Conservation (phyloP, 2,329 filamentous ascomycete species). For the Mycosphaerella arachidis region DNA sequence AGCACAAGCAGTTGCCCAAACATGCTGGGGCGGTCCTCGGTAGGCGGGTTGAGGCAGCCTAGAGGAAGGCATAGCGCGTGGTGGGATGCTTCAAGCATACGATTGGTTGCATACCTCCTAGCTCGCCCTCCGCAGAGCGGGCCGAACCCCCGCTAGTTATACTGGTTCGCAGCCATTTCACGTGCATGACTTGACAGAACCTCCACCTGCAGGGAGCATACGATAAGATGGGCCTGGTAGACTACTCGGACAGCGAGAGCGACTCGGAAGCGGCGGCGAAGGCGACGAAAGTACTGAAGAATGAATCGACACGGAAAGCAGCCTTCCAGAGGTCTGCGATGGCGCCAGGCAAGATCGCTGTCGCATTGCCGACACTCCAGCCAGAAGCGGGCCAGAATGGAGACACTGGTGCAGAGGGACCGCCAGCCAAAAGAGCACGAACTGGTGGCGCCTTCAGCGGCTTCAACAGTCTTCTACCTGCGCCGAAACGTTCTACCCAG, state of each 20-base stretch:
- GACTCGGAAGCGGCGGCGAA: constrained; percentile 45
- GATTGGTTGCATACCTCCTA: no score
- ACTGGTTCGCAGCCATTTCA: no score
- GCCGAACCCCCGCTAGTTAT: no score
- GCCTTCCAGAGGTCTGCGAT: constrained; percentile 26
- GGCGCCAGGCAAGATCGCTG: constrained; percentile 70
- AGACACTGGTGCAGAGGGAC: constrained; percentile 44
- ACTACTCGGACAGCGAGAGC: constrained; percentile 74
- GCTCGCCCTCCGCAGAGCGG: no score
- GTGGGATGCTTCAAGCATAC: no score
- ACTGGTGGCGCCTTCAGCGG: constrained; percentile 65
- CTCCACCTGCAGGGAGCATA: no score
- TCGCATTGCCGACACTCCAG: constrained; percentile 64
- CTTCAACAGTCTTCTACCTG: constrained; percentile 81
- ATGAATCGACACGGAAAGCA: constrained; percentile 32
- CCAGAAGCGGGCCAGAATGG: constrained; percentile 36
- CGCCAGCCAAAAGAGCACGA: constrained; percentile 67
- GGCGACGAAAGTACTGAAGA: constrained; percentile 26
- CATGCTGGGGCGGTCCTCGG: no score
- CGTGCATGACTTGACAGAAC: no score
- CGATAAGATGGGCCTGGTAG: constrained; percentile 65
- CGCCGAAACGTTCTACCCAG: constrained; percentile 60
- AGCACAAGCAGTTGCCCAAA: no score
- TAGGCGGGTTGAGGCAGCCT: no score
- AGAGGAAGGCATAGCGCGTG: no score